These are phyloP conservation scores for Penicillium fuscoglaucum DNA, from an alignment of 2,329 filamentous ascomycete species.

Conservation along the genomic window DNA sequence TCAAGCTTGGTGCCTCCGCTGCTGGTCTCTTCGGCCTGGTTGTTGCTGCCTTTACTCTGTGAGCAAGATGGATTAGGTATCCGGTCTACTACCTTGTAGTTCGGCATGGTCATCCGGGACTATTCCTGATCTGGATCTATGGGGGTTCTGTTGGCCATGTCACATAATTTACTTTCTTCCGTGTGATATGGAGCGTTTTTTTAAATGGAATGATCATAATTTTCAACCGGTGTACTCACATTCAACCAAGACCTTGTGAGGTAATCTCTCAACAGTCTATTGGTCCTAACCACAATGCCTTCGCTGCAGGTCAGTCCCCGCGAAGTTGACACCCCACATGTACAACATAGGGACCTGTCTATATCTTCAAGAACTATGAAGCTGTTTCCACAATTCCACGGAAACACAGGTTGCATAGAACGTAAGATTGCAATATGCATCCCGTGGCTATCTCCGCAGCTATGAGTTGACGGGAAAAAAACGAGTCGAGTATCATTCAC, in stretches of 20 bases:
- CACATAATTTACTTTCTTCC: conserved; percentile 8
- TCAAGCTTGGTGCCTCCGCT: conserved; percentile 36
- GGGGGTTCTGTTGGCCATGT: background rate
- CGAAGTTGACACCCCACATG: background rate
- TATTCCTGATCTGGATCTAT: background rate
- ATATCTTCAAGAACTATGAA: background rate
- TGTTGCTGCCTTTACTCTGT: conserved; percentile 41
- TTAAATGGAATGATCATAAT: conserved; percentile 9
- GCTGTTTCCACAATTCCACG: background rate
- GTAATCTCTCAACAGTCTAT: background rate
- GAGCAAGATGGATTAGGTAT: conserved; percentile 13
- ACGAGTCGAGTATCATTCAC: conserved; percentile 8
- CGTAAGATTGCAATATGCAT: background rate
- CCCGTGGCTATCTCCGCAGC: background rate
- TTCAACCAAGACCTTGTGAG: background rate
- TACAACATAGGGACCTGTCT: background rate
- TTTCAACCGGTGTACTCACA: background rate
- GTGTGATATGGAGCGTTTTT: conserved; percentile 14
- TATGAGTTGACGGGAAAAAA: background rate
- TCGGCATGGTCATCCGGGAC: background rate
- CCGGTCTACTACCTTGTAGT: background rate
- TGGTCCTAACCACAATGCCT: no score
- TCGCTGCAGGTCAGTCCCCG: background rate
- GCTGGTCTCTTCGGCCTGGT: conserved; percentile 38
- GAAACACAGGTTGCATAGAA: no score